Evolutionary conservation across 768 basidiomycete genomes (phyloP), one percentile per base, ranked within the genome.

Genomic region (Leccinum fibrillosum): DNA sequence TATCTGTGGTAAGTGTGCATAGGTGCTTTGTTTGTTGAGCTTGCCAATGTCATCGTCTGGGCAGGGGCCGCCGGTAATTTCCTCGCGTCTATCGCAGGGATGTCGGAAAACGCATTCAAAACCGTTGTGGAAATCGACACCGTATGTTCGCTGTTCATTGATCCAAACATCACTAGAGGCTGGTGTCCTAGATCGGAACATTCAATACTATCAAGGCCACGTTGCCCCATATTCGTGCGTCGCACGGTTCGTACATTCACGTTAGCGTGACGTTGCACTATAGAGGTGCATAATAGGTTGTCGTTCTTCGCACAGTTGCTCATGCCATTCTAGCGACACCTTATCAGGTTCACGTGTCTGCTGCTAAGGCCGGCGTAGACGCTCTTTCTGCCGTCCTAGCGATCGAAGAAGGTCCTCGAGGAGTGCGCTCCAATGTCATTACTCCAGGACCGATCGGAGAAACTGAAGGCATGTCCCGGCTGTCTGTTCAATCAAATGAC

Each of bases 131-230:
- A 94, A 69, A 98, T 98, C 65, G 96, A 98, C 73, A 88, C 92
- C 10, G 92, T 91, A 67, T 10, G 83, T 72, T 45, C 17, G 52
- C 54, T 49, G 5, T 10, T 42, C 37, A 4, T 55, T n/a, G 0
- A 17, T 19, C 1, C 17, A 23, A 7, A 37, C 8, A 25, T 50
- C 6, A 23, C 11, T 17, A 17, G 35, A 37, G 58, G 42, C 34
- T n/a, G 17, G 19, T 26, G 32, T 55, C 37, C 45, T 32, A 93
- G 89, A 78, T 97, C 28, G 96, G 96, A 11, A 94, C 93, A 5
- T 98, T 85, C 76, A 89, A 97, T 74, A 98, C 95, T 4, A 82
- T 97, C 74, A 98, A 98, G 70, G 94, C 94, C 1, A 97, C 94
- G 2, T 74, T 97, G 19, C 77, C 80, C 2, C 80, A 92, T 64